Conservation (phyloP, 2,329 filamentous ascomycete species). For the Aspergillus ochraceoroseus region DNA sequence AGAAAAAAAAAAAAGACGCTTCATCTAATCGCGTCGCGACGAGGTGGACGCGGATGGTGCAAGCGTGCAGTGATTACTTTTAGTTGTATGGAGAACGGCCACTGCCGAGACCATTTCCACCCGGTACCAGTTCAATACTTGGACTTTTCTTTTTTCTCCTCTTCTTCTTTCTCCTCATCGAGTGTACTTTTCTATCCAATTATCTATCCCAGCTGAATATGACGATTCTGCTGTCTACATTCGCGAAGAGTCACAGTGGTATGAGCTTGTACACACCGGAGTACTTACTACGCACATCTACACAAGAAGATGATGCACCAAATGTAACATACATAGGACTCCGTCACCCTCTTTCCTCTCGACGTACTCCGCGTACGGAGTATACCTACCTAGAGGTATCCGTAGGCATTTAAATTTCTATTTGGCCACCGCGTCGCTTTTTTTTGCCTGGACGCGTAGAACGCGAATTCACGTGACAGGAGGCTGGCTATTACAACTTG, state of each 20-base stretch:
- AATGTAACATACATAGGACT: too few relatives aligned
- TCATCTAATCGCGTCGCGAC: slow-evolving; percentile 31
- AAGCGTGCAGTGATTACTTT: slow-evolving; percentile 12
- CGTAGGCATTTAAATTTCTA: too few relatives aligned
- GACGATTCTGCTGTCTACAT: background rate
- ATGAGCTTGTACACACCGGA: background rate
- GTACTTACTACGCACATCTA: too few relatives aligned
- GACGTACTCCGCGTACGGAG: too few relatives aligned
- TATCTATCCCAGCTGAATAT: too few relatives aligned
- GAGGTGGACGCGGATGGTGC: slow-evolving; percentile 29
- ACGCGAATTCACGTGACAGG: slow-evolving; percentile 3
- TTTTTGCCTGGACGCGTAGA: slow-evolving; percentile 3
- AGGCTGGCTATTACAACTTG: background rate
- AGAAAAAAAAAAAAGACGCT: slow-evolving; percentile 23
- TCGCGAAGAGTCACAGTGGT: background rate
- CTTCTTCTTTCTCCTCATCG: too few relatives aligned
- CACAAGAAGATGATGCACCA: too few relatives aligned
- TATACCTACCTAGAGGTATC: too few relatives aligned
- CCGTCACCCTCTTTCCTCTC: too few relatives aligned
- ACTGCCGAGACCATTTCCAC: background rate
- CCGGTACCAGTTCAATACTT: background rate
- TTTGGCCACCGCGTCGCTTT: too few relatives aligned
- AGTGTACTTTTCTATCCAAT: too few relatives aligned
- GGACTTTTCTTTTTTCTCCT: background rate
- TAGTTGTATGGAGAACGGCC: slow-evolving; percentile 1